A percentile compares a stretch with the other conserved stretches of the same genome.
These are phyloP conservation scores for Clavispora phyllophila DNA, from an alignment of 805 yeast species.

Conservation along the genomic window DNA sequence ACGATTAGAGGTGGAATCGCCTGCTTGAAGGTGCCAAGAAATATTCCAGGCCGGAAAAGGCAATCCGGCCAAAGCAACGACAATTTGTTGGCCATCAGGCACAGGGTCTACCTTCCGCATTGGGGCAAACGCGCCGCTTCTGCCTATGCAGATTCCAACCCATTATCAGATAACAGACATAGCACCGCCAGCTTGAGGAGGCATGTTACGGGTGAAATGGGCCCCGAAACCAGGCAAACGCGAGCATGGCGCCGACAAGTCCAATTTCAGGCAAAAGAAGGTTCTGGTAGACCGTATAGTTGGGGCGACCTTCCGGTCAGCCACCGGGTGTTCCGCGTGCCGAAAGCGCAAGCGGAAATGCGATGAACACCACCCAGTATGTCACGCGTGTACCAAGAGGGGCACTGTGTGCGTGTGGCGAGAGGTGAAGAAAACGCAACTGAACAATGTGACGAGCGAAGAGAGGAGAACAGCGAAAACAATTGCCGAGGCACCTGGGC, in stretches of 20 bases:
- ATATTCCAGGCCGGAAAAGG: not conserved
- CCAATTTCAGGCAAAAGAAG: slow-evolving; percentile 1
- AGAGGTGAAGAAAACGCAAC: not conserved
- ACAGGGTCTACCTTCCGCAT: not conserved
- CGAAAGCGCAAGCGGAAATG: slow-evolving; percentile 16
- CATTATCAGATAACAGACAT: not conserved
- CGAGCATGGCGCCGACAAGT: not conserved
- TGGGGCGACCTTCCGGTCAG: slow-evolving; percentile 1
- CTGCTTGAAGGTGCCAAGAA: too few relatives aligned
- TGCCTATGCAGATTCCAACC: not conserved
- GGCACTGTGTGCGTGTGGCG: slow-evolving; percentile 16
- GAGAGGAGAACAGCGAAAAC: not conserved
- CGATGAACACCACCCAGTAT: slow-evolving; percentile 20
- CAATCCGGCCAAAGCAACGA: too few relatives aligned
- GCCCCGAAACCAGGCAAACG: not conserved
- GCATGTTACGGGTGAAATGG: slow-evolving; percentile 1
- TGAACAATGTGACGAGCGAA: too few relatives aligned
- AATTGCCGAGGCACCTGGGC: too few relatives aligned
- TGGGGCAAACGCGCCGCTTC: not conserved
- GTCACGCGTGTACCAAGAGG: slow-evolving; percentile 15
- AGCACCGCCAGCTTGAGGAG: not conserved
- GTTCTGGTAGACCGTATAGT: not conserved
- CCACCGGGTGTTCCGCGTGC: slow-evolving; percentile 9
- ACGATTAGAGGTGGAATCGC: too few relatives aligned
- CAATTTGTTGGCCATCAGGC: too few relatives aligned